A percentile compares a stretch with the other conserved stretches of the same genome.
phyloP scores from a whole-genome alignment of 768 basidiomycete species.

The Baorangia bicolor region DNA sequence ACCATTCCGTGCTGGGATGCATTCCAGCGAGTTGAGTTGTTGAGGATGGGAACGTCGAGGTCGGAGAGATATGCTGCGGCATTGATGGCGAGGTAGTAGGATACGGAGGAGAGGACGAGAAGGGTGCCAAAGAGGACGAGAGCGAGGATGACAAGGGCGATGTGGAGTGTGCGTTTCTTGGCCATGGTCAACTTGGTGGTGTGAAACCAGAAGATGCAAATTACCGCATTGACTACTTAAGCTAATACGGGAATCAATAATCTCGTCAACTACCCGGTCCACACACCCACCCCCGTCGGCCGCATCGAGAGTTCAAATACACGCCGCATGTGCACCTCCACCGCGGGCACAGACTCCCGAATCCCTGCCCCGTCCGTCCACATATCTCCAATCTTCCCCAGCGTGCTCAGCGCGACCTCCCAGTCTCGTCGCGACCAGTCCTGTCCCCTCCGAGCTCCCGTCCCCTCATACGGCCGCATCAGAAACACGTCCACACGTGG shows the following conservation, averaged over 20 bases:
- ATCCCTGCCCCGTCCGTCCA: slow-evolving; percentile 61
- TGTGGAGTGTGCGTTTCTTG: slow-evolving; percentile 45
- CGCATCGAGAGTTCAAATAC: slow-evolving; percentile 50
- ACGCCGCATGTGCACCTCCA: slow-evolving; percentile 46
- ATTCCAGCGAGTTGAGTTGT: slow-evolving; percentile 60
- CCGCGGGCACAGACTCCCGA: slow-evolving; percentile 45
- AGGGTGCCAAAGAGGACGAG: slow-evolving; percentile 86
- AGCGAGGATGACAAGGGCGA: slow-evolving; percentile 57
- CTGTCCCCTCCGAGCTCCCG: slow-evolving; percentile 63
- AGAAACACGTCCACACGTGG: slow-evolving; percentile 56
- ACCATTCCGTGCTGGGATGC: slow-evolving; percentile 57
- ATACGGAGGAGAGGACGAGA: slow-evolving; percentile 86
- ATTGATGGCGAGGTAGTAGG: slow-evolving; percentile 85
- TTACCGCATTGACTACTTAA: too few relatives aligned
- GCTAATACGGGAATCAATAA: too few relatives aligned
- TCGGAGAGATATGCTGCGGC: slow-evolving; percentile 77
- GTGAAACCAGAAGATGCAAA: neutral
- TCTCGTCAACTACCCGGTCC: too few relatives aligned
- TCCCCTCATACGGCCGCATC: slow-evolving; percentile 43
- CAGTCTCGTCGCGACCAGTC: slow-evolving; percentile 75
- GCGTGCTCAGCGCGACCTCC: slow-evolving; percentile 48
- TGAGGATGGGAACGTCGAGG: slow-evolving; percentile 61
- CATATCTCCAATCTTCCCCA: slow-evolving; percentile 46
- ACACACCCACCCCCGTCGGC: slow-evolving; percentile 36
- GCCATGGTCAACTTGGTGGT: slow-evolving; percentile 34